Evolutionary conservation across 2,329 filamentous ascomycete genomes (phyloP).

Genomic region (Verticillium nonalfalfae): DNA sequence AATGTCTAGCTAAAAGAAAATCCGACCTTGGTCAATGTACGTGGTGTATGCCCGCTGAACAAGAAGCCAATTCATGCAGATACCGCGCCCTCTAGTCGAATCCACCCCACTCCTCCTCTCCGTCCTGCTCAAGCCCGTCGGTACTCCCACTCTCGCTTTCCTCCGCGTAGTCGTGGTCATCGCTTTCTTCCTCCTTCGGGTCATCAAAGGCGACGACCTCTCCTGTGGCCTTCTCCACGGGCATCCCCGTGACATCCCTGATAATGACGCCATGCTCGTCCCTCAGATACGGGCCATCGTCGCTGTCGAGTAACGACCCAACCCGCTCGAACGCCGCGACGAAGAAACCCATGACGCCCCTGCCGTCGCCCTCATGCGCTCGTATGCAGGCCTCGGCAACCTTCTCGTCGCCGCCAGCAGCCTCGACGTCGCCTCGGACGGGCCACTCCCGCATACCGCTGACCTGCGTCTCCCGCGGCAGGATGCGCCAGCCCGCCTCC

Average conservation of each 20-base stretch:
- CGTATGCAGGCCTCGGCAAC: conserved; percentile 73
- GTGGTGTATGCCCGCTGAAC: too few species aligned
- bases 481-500: conserved; percentile 68
- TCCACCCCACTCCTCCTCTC: conserved; percentile 23
- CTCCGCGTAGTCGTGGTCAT: conserved; percentile 11
- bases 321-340: conserved; percentile 78
- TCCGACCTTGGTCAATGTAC: too few species aligned
- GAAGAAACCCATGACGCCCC: conserved; percentile 93
- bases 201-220: conserved; percentile 16
- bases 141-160: conserved; percentile 10
- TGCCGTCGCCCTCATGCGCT: conserved; percentile 72
- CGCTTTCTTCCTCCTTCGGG: background rate
- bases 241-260: conserved; percentile 31
- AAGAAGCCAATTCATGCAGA: too few species aligned
- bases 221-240: conserved; percentile 27
- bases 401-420: conserved; percentile 39
- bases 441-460: conserved; percentile 71
- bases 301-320: conserved; percentile 4
- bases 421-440: conserved; percentile 52
- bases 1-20: too few species aligned
- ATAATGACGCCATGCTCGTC: conserved; percentile 49
- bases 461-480: conserved; percentile 67
- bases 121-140: conserved; percentile 13
- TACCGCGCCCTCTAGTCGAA: conserved; percentile 18
- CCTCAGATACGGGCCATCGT: conserved; percentile 44